Evolutionary conservation across 208 protist species (phyloP).

Genomic region (Angomonas ambiguus): DNA sequence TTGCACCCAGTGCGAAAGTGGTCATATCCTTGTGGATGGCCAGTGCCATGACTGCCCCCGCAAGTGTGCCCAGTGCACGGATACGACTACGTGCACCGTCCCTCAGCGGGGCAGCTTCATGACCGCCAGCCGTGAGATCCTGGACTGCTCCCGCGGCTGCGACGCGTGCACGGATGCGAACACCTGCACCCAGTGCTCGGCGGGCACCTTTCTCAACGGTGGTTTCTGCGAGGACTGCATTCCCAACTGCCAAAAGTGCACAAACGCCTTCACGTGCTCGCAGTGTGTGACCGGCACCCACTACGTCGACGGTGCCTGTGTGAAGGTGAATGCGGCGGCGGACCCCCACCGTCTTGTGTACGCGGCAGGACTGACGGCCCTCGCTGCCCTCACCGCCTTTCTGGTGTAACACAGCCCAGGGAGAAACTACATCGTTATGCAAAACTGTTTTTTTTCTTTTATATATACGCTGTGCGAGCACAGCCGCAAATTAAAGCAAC

Average conservation of each 20-base stretch:
- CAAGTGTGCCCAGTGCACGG: not conserved
- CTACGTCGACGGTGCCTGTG: not conserved
- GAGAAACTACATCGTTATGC: not conserved
- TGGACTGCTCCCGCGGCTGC: not conserved
- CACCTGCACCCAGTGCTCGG: not conserved
- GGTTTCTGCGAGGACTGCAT: not conserved
- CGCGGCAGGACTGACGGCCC: not conserved
- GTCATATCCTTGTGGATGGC: not conserved
- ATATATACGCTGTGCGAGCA: too few relatives aligned
- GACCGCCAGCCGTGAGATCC: not conserved
- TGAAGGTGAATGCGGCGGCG: not conserved
- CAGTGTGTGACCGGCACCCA: not conserved
- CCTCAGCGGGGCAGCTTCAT: not conserved
- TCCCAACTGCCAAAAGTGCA: not conserved
- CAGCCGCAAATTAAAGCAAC: too few relatives aligned
- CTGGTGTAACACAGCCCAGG: not conserved
- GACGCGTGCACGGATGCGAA: not conserved
- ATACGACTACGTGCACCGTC: not conserved
- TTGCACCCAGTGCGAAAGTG: not conserved
- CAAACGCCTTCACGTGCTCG: not conserved
- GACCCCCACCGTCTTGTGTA: not conserved
- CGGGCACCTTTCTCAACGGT: not conserved
- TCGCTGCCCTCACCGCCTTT: not conserved
- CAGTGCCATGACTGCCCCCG: not conserved
- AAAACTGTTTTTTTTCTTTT: not conserved